Evolutionary conservation across 2,329 filamentous ascomycete species (phyloP).

Genomic region (Teratosphaeria epicoccoides): DNA sequence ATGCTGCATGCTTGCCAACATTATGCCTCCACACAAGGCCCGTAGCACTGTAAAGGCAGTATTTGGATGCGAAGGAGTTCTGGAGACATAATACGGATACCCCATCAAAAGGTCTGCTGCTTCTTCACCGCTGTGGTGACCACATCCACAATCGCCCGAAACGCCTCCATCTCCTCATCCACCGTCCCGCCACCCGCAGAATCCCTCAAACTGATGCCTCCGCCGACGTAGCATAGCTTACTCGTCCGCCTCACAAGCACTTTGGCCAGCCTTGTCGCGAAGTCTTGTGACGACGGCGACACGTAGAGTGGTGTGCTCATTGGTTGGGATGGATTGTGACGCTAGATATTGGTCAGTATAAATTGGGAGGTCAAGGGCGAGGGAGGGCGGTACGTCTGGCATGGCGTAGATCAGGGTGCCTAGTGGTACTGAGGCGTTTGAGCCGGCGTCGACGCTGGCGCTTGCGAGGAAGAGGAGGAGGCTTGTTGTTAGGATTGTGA

Average conservation of each 20-base stretch:
- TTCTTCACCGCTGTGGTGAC: conserved; percentile 45
- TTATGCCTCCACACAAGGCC: no score
- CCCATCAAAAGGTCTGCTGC: neutral
- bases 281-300: conserved; percentile 68
- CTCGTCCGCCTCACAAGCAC: conserved; percentile 63
- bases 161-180: conserved; percentile 89
- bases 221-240: conserved; percentile 80
- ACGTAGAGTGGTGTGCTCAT: conserved; percentile 71
- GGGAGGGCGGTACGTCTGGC: conserved; percentile 56
- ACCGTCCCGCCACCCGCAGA: conserved; percentile 67
- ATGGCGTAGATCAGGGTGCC: conserved; percentile 92
- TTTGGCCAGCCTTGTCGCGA: conserved; percentile 74
- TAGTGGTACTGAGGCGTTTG: conserved; percentile 41
- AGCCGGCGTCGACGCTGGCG: conserved; percentile 34
- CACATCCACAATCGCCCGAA: conserved; percentile 62
- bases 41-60: no score
- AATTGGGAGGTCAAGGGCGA: neutral
- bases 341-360: neutral
- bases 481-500: conserved; percentile 44
- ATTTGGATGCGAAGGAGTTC: no score
- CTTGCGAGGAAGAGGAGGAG: conserved; percentile 48
- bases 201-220: conserved; percentile 67
- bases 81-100: no score
- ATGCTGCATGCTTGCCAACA: no score
- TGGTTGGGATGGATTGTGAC: conserved; percentile 43